Base-by-base conservation (phyloP, 23 red algal species). In the Cyanidiococcus yangmingshanensis region DNA sequence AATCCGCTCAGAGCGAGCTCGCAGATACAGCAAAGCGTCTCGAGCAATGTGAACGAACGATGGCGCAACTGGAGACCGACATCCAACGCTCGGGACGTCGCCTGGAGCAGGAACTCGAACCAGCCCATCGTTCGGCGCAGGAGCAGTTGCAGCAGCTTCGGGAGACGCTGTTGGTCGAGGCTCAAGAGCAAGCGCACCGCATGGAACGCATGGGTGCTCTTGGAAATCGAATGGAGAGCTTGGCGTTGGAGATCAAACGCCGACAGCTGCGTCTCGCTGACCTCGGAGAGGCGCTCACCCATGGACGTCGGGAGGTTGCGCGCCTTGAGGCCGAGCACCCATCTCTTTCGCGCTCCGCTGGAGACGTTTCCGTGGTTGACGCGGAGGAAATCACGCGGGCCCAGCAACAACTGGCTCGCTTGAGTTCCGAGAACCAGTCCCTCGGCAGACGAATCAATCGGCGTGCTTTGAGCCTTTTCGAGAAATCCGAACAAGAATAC, bases 401-500 rank as follows among this genome's bases (percentile, higher is more conserved):
- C 63, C 63, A 29, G 3, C 33, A 76, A 12, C 57, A 75, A 39
- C 76, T 95, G 0, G 76, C 76, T 51, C 39, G 38, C 2, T 59
- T 59, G 1, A 29, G 38, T 40, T 3, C 37, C 34, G 77, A 86
- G 76, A 87, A 90, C 50, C 83, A 82, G 7, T 33, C 54, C 2
- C 39, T 91, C 40, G 67, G 39, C 33, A 91, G 76, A 74, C 79
- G 82, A 39, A 85, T 98, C 25, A 98, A 98, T 75, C 86, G 82
- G 45, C 86, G 87, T 36, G 94, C 87, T 0, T 86, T 92, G 82
- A 77, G 84, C 31, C 63, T 91, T 77, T 92, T 91, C 39, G 94
- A 98, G 82, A 89, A 87, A 29, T 88, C 94, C 0, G 90, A 98
- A 39, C 82, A 91, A 39, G 94, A 98, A 76, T 92, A 91, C 74